Evolutionary conservation across 2,329 filamentous ascomycete species (phyloP).

Genomic region (Aspergillus quadrilineatus): DNA sequence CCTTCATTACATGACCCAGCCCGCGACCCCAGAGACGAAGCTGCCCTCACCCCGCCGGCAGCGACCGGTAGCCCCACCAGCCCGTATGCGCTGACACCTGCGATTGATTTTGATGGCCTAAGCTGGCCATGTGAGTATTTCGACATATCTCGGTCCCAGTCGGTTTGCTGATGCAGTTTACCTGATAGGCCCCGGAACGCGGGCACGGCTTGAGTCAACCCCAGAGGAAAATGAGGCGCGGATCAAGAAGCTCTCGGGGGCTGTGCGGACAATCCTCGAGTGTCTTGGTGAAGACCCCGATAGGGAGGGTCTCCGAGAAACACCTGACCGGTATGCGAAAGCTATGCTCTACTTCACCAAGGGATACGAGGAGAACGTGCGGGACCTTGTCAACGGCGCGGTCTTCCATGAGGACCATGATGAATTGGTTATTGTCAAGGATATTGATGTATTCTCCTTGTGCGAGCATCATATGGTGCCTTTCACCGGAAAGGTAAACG

Average conservation of each 20-base stretch:
- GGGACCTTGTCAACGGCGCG: slow-evolving; percentile 86
- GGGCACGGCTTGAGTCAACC: slow-evolving; percentile 55
- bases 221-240: slow-evolving; percentile 59
- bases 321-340: slow-evolving; percentile 86
- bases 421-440: slow-evolving; percentile 95
- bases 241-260: slow-evolving; percentile 61
- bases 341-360: slow-evolving; percentile 95
- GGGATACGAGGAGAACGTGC: slow-evolving; percentile 92
- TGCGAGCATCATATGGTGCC: slow-evolving; percentile 98
- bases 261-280: slow-evolving; percentile 63
- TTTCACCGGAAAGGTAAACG: slow-evolving; percentile 82
- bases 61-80: slow-evolving; percentile 52
- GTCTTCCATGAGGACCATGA: slow-evolving; percentile 97
- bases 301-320: slow-evolving; percentile 62
- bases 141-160: neutral
- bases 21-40: slow-evolving; percentile 55
- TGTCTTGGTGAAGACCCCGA: slow-evolving; percentile 66
- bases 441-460: slow-evolving; percentile 90
- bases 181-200: slow-evolving; percentile 45
- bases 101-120: slow-evolving; percentile 53
- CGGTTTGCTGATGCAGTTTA: slow-evolving; percentile 11
- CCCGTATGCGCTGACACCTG: slow-evolving; percentile 51
- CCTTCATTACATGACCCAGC: slow-evolving; percentile 49
- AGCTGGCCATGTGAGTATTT: slow-evolving; percentile 52
- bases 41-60: slow-evolving; percentile 52